phyloP scores from a whole-genome alignment of 1,139 yeast species.

The Kurtzmaniella quercitrusa region DNA sequence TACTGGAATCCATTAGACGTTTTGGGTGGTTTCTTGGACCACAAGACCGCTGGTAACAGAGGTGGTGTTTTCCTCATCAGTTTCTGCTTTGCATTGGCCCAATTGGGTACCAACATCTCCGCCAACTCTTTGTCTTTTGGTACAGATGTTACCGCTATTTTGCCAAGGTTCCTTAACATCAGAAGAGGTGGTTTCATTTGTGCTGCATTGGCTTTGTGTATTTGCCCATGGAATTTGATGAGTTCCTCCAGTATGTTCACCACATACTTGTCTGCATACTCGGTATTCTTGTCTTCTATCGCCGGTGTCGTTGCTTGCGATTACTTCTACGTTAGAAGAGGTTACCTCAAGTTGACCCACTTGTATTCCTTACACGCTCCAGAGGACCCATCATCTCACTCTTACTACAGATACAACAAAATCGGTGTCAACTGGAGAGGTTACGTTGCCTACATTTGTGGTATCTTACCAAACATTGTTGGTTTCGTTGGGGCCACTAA shows the following conservation, averaged over 20 bases:
- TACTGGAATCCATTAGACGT: constrained; percentile 88
- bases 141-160: constrained; percentile 80
- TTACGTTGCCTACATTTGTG: constrained; percentile 63
- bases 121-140: constrained; percentile 90
- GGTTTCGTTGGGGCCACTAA: constrained; percentile 86
- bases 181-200: constrained; percentile 81
- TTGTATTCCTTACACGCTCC: constrained; percentile 47
- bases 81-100: constrained; percentile 76
- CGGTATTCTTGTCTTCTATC: constrained; percentile 81
- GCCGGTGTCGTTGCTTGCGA: constrained; percentile 82
- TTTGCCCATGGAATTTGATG: constrained; percentile 87
- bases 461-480: constrained; percentile 76
- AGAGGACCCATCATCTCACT: constrained; percentile 22
- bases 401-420: constrained; percentile 56
- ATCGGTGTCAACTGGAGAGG: constrained; percentile 82
- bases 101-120: constrained; percentile 86
- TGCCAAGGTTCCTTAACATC: constrained; percentile 74
- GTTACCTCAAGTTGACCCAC: constrained; percentile 60
- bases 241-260: constrained; percentile 74
- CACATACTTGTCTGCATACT: constrained; percentile 78
- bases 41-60: constrained; percentile 52
- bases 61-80: constrained; percentile 86
- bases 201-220: constrained; percentile 70
- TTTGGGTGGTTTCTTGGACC: constrained; percentile 58
- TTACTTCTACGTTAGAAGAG: constrained; percentile 73